Evolutionary conservation across 2,329 filamentous ascomycete species (phyloP).

Genomic region (Ophiostoma sp.): DNA sequence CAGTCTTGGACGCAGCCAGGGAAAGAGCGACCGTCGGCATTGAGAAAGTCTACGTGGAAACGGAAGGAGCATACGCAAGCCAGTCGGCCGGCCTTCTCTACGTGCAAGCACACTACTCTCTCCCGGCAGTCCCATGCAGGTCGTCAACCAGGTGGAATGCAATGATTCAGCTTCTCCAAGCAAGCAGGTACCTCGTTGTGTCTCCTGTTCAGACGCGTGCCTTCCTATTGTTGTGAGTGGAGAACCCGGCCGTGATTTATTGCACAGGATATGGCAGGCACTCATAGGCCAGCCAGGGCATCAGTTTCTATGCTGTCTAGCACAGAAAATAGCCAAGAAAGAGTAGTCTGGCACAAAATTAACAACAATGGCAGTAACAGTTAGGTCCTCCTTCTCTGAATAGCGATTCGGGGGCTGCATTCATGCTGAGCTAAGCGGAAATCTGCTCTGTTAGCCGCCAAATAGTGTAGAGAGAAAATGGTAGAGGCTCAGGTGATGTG

Average conservation of each 20-base stretch:
- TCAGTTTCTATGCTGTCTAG: not conserved
- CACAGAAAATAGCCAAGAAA: not conserved
- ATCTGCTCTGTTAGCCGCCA: not conserved
- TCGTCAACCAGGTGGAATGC: not conserved
- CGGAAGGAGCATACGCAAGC: not conserved
- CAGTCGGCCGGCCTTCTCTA: too few relatives aligned
- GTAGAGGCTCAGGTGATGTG: not conserved
- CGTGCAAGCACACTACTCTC: not conserved
- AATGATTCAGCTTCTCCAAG: not conserved
- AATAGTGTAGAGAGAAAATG: not conserved
- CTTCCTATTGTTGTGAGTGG: conserved; percentile 4
- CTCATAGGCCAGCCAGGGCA: not conserved
- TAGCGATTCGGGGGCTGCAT: not conserved
- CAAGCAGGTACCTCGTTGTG: not conserved
- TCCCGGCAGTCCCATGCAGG: not conserved
- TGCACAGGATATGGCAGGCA: not conserved
- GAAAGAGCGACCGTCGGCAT: conserved; percentile 4
- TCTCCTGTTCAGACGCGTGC: not conserved
- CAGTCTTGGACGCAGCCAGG: not conserved
- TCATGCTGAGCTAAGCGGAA: not conserved
- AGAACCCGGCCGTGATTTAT: not conserved
- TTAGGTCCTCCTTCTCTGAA: not conserved
- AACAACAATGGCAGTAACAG: not conserved
- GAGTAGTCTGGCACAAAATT: not conserved
- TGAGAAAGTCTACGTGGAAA: not conserved